Evolutionary conservation across 2,329 filamentous ascomycete species (phyloP).

Genomic region (Dactylellina haptotyla): DNA sequence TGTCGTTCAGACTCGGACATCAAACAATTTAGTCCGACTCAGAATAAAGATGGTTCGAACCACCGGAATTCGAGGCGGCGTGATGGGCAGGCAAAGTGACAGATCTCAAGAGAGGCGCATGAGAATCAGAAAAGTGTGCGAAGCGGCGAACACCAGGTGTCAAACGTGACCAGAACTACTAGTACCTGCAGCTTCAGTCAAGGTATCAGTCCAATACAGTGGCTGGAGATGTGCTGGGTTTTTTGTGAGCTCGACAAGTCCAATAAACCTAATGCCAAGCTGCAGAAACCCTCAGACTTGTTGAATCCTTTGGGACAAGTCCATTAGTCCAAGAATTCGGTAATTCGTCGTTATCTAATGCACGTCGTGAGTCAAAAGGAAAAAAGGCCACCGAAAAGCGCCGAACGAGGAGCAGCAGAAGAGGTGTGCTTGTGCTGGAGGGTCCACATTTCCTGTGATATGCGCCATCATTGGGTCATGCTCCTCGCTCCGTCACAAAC

Average conservation of each 20-base stretch:
- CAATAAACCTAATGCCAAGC: constrained; percentile 2
- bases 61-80: constrained; percentile 17
- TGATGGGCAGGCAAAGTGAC: constrained; percentile 32
- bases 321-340: constrained; percentile 42
- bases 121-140: constrained; percentile 11
- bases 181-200: constrained; percentile 40
- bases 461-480: constrained; percentile 52
- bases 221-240: constrained; percentile 2
- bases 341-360: constrained; percentile 50
- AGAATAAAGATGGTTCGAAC: constrained; percentile 12
- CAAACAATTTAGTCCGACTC: constrained; percentile 24
- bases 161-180: constrained; percentile 33
- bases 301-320: constrained; percentile 43
- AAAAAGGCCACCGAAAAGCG: constrained; percentile 14
- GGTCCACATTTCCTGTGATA: constrained; percentile 38
- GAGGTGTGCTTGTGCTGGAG: constrained; percentile 11
- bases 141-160: constrained; percentile 26
- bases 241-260: not conserved
- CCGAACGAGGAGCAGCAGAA: constrained; percentile 5
- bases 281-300: constrained; percentile 6
- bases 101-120: constrained; percentile 28
- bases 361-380: constrained; percentile 50
- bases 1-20: not conserved
- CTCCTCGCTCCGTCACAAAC: constrained; percentile 42
- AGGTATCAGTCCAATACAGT: not conserved